Evolutionary conservation across 106 monocot genomes (phyloP), one percentile per base, ranked within the genome.

Genomic region (Agapanthus africanus): DNA sequence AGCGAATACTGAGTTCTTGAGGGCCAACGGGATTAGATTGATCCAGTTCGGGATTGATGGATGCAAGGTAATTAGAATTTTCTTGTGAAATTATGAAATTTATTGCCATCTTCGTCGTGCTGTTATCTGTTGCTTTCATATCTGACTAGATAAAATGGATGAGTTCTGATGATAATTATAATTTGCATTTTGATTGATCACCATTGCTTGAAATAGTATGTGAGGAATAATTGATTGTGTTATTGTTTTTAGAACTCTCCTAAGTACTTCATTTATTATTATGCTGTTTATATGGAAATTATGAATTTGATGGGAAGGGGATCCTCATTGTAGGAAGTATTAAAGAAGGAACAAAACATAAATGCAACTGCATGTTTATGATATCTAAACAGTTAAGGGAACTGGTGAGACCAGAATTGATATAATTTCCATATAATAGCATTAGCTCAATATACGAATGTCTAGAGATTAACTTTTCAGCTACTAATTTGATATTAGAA

Each of bases 11-110:
- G 66, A 71, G 78, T 82, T 82, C 33, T 70, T 82, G 28, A 23
- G 59, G 66, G 63, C 65, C 4, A 73, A 78, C 35, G 74, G 74
- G 11, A 82, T 82, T 38, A 66, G 34, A 65, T 74, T 82, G 4
- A 78, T 70, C 52, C 77, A 82, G 60, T 82, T 78, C 44, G 82
- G 82, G 40, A 82, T 82, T 19, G 82, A 82, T 39, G 78, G 82
- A 6, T 21, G 59, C 49, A 82, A 78, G 82, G 82, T 82, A 70
- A 11, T n/a, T 64, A 47, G 19, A 15, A 15, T 47, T 13, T 19
- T 47, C 46, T 19, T 15, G 13, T 47, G 1, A 15, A 47, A 15
- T 47, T 13, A 13, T 1, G 6, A 2, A 7, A 19, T 47, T 19
- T 13, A 47, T 2, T 47, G 36, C 15, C 16, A 22, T 31, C 19